Base-by-base conservation (phyloP, 257 asterid genomes). In the Mentha longifolia region DNA sequence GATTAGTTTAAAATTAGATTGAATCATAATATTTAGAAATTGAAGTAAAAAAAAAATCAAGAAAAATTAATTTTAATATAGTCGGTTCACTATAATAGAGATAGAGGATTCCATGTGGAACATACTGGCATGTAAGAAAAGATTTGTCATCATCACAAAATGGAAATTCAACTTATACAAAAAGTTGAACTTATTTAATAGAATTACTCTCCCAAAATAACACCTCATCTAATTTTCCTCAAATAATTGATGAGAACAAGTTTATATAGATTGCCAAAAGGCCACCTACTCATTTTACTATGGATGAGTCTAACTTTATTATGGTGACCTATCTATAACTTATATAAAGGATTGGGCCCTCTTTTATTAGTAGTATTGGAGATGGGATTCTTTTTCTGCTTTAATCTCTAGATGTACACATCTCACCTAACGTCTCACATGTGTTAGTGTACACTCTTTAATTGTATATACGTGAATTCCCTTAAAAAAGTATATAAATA, bases 381-480 rank as follows among this genome's bases (percentile, higher is more conserved):
- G n/a, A 4, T 61, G 31, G 19, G 31, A 39, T 20, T 37, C 31
- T n/a, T 37, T 0, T 37, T 61, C 39, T 17, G 10, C 12, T 16
- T 42, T 61, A 41, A 41, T 62, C 12, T 41, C 50, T 39, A 43
- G 68, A 62, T 62, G 68, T 42, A 17, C 7, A 37, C 7, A 62
- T 62, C 52, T 62, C 17, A 62, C 68, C 68, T 62, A 62, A 39
- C 68, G 19, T 41, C 35, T 10, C 52, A 57, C 17, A 31, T 56
- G 37, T 1, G 19, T 2, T 55, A 52, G 35, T 20, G 5, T 22
- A 55, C 35, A 55, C 25, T 13, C 51, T 0, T 37, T 37, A 37
- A 5, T 4, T 37, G 3, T 37, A 37, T 8, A 22, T 22, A 22
- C 25, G 2, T 22, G 2, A 22, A 22, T 22, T 22, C 25, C 25